Base-by-base conservation (phyloP, 139 green algal genomes). In the Nannochloris sp. region DNA sequence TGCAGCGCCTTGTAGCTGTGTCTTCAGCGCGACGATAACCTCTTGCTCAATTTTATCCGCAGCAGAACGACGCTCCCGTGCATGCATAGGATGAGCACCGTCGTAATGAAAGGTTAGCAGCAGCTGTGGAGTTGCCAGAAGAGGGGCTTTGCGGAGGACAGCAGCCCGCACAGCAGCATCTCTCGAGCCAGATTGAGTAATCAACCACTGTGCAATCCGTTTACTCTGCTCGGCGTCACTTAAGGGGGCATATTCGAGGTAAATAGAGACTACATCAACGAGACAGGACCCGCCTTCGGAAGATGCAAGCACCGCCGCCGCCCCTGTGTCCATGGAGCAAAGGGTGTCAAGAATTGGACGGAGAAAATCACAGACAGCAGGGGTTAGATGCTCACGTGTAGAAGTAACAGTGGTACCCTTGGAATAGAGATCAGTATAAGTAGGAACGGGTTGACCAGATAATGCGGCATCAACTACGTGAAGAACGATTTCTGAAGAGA, bases 81-180 rank as follows among this genome's bases (percentile, higher is more conserved):
- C 54, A 60, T 76, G 54, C 14, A 65, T 76, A 37, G 70, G 70
- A 66, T 76, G 70, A 33, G 59, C 54, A 30, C 38, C 44, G 29
- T 73, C 66, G 13, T 73, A 60, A 60, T 64, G 64, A 47, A 67
- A 48, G 10, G 66, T 38, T 51, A 73, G 56, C 23, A 73, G 36
- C 30, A 67, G 30, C n/a, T 67, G 66, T 2, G 66, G 66, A 36
- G 59, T 36, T 0, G 66, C 38, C 31, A 73, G 39, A 48, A 73
- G 54, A 45, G 42, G 48, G 6, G 54, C 54, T 2, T 10, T 30
- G 4, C 42, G 67, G 32, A 68, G 46, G 27, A 60, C 46, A 13
- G 58, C 67, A 3, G n/a, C 48, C 14, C 67, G 44, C 14, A 63
- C 45, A 9, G 47, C 46, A 14, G 14, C 59, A 6, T 33, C 6